Evolutionary conservation across 306 rosid genomes (phyloP).

Genomic region (Betula pendula): DNA sequence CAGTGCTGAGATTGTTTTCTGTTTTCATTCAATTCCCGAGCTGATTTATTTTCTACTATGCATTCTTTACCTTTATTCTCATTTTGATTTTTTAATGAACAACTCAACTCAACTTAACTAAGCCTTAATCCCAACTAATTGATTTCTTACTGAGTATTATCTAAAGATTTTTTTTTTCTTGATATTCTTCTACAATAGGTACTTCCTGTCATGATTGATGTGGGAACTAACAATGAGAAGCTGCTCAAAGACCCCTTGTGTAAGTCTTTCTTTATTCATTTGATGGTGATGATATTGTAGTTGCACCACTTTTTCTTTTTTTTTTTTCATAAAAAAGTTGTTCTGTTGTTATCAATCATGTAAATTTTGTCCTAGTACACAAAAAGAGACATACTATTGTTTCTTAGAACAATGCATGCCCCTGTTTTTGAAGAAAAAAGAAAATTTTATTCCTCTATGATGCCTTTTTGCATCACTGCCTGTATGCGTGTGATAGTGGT

Average conservation of each 20-base stretch:
- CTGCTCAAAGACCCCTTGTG: constrained; percentile 79
- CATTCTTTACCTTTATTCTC: constrained; percentile 3
- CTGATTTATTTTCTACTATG: neutral
- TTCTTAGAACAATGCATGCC: neutral
- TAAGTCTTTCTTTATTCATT: constrained; percentile 45
- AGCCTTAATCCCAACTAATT: neutral
- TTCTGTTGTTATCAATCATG: neutral
- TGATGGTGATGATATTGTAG: constrained; percentile 17
- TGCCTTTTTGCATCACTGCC: neutral
- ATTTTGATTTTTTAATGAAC: neutral
- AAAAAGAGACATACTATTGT: neutral
- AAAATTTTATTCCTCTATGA: neutral
- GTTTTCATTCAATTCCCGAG: neutral
- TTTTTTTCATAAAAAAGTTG: neutral
- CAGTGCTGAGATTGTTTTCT: neutral
- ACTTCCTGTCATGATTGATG: constrained; percentile 98
- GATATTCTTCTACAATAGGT: constrained; percentile 46
- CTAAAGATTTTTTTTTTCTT: neutral
- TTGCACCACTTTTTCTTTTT: neutral
- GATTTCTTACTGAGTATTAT: neutral
- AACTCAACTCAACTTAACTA: neutral
- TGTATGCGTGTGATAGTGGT: neutral
- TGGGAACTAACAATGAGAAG: constrained; percentile 91
- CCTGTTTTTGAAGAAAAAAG: neutral
- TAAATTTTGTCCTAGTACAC: neutral